Percentiles rank a stretch among this genome's conserved stretches.
Evolutionary conservation across 2,329 filamentous ascomycete genomes (phyloP).

Genomic region (Penicillium sp.): DNA sequence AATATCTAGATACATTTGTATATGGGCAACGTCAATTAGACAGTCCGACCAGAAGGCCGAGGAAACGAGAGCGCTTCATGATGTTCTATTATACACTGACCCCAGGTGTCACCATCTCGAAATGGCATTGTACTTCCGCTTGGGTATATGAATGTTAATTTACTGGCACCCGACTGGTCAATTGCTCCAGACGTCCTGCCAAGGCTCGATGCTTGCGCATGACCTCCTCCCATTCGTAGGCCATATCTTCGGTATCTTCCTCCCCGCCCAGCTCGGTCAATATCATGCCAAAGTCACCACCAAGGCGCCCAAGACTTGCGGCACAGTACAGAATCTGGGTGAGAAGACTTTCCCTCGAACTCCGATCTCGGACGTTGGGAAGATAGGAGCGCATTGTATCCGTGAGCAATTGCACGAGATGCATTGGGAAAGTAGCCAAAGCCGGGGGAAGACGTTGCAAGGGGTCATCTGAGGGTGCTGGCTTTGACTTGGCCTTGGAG

Average conservation of each 20-base stretch:
- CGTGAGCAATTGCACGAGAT: constrained; percentile 76
- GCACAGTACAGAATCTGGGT: constrained; percentile 94
- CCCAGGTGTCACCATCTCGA: neutral
- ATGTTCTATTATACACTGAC: neutral
- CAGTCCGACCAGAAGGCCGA: neutral
- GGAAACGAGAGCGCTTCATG: neutral
- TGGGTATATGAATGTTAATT: constrained; percentile 14
- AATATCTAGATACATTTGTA: neutral
- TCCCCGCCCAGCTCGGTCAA: constrained; percentile 60
- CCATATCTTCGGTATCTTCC: constrained; percentile 40
- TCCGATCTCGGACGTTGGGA: constrained; percentile 74
- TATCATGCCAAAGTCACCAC: constrained; percentile 89
- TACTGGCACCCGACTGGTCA: constrained; percentile 29
- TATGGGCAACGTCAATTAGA: neutral
- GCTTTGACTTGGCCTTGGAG: constrained; percentile 19
- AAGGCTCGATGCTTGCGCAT: constrained; percentile 84
- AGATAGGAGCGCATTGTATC: constrained; percentile 74
- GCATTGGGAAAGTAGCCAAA: constrained; percentile 77
- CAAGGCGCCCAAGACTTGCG: constrained; percentile 81
- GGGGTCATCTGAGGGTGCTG: constrained; percentile 26
- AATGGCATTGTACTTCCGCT: neutral
- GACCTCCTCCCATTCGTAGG: constrained; percentile 74
- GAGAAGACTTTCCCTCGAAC: constrained; percentile 78
- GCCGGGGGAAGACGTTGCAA: constrained; percentile 65
- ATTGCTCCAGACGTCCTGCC: constrained; percentile 61